Conservation (phyloP, 441 rosid species). For the Pelargonium citronellum region DNA sequence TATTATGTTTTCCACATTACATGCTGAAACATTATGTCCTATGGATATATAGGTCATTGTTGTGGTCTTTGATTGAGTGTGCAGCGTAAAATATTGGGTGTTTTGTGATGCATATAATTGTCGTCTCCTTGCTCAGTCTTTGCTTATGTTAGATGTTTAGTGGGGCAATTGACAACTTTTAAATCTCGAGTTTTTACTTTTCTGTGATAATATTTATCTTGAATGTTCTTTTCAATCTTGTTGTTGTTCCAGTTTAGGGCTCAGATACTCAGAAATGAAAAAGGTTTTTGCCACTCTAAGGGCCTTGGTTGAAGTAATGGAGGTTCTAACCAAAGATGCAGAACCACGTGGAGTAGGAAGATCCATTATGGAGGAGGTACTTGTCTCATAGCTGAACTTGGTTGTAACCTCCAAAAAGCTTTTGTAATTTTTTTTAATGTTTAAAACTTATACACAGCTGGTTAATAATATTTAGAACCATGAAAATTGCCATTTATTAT, state of each 20-base stretch:
- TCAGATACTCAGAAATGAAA: conserved; percentile 53
- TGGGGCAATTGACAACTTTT: background rate
- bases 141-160: background rate
- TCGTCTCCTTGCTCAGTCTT: background rate
- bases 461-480: background rate
- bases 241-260: conserved; percentile 32
- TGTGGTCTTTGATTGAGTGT: background rate
- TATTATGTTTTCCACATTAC: background rate
- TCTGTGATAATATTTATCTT: background rate
- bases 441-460: background rate
- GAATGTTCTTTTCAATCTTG: background rate
- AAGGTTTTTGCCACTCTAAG: conserved; percentile 79
- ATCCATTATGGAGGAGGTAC: conserved; percentile 82
- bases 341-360: conserved; percentile 89
- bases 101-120: background rate
- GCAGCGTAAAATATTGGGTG: background rate
- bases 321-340: conserved; percentile 82
- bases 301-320: conserved; percentile 91
- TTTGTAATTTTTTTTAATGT: background rate
- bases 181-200: background rate
- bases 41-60: background rate
- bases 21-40: background rate
- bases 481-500: background rate
- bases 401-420: conserved; percentile 7
- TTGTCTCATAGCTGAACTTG: conserved; percentile 23